phyloP scores from a whole-genome alignment of 2,329 filamentous ascomycete species.

The Scedosporium apiospermum region DNA sequence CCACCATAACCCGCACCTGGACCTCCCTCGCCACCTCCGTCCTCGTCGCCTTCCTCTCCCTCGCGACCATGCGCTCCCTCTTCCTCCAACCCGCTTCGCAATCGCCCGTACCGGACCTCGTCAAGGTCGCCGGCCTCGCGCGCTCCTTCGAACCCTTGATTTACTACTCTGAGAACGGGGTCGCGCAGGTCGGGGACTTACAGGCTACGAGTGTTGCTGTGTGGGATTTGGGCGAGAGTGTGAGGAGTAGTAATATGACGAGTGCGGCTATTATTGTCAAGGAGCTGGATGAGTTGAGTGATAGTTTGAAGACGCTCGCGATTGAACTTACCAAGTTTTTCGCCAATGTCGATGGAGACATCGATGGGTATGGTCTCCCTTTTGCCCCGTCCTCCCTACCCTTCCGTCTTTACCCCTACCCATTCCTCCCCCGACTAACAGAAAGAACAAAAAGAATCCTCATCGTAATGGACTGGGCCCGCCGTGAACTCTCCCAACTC shows the following conservation, averaged over 20 bases:
- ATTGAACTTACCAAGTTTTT: conserved; percentile 87
- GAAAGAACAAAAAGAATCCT: no score
- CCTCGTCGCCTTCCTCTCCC: conserved; percentile 52
- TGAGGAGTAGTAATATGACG: conserved; percentile 83
- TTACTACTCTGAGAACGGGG: conserved; percentile 85
- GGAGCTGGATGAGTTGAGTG: conserved; percentile 76
- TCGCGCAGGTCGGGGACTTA: conserved; percentile 75
- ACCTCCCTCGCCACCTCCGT: conserved; percentile 54
- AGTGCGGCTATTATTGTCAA: conserved; percentile 77
- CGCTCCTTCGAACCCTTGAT: conserved; percentile 91
- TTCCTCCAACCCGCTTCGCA: conserved; percentile 59
- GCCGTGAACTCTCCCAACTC: conserved; percentile 68
- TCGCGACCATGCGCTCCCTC: conserved; percentile 55
- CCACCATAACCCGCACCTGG: conserved; percentile 58
- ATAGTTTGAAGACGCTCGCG: conserved; percentile 74
- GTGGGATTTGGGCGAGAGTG: conserved; percentile 88
- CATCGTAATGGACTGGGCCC: conserved; percentile 93
- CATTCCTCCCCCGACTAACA: no score
- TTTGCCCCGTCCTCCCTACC: no score
- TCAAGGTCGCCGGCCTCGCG: conserved; percentile 83
- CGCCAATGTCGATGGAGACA: conserved; percentile 83
- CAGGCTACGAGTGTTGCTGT: conserved; percentile 89
- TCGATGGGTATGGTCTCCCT: conserved; percentile 57
- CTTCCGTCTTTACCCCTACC: no score
- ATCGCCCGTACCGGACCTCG: conserved; percentile 65